A percentile compares a stretch with the other conserved stretches of the same genome.
These are phyloP conservation scores for Globisporangium acanthophoron DNA, from an alignment of 352 stramenopile species.

Conservation along the genomic window DNA sequence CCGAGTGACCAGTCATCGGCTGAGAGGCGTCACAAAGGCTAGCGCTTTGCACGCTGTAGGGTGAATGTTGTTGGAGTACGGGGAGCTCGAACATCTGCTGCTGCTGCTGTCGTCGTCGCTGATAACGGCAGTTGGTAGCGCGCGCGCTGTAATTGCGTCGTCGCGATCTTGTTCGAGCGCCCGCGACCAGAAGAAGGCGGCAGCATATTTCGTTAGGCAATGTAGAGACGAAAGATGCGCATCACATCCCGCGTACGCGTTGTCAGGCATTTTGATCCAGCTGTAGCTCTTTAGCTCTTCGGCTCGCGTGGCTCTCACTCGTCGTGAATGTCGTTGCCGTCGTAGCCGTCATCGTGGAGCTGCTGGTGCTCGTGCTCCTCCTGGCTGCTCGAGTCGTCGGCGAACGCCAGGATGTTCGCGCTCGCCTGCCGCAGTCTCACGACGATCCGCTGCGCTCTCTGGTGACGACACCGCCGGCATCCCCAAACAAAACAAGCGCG, in stretches of 20 bases:
- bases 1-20: background rate
- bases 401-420: slow-evolving; percentile 52
- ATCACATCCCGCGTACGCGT: background rate
- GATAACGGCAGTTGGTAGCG: background rate
- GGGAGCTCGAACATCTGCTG: background rate
- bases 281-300: no score
- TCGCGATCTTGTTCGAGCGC: slow-evolving; percentile 3
- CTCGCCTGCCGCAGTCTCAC: slow-evolving; percentile 42
- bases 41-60: slow-evolving; percentile 17
- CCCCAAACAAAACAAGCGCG: background rate
- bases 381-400: slow-evolving; percentile 19
- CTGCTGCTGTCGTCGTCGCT: background rate
- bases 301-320: background rate
- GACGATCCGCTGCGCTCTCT: slow-evolving; percentile 37
- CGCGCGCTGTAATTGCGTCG: background rate
- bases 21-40: slow-evolving; percentile 11
- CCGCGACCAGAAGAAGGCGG: slow-evolving; percentile 7
- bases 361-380: slow-evolving; percentile 11
- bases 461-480: background rate
- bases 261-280: background rate
- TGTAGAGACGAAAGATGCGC: slow-evolving; percentile 12
- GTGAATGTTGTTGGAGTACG: slow-evolving; percentile 18
- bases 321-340: background rate
- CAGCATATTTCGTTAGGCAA: slow-evolving; percentile 10
- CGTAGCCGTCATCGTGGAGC: background rate